Base-by-base conservation (phyloP, 768 basidiomycete genomes). In the Mycena polygramma region DNA sequence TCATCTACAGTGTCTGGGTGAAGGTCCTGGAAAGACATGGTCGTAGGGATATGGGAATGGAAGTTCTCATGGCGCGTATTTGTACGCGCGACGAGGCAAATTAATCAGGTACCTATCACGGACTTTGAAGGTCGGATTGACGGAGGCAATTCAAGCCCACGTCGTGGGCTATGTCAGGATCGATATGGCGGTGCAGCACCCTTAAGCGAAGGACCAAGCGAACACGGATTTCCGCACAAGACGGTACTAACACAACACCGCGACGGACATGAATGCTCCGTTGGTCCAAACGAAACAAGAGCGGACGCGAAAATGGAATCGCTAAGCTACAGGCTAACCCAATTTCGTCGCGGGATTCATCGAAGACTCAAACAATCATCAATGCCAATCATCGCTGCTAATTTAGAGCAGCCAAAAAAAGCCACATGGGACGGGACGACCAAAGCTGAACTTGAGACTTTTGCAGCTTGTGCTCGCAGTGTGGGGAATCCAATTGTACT, bases 31-130 rank as follows among this genome's bases (percentile, higher is more conserved):
- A 67, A 48, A 51, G 64, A 24, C 68, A 70, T 73, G 60, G 48
- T 52, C 26, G 71, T 10, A 26, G 53, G 51, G 57, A 57, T 39
- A 45, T 61, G 51, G 39, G 55, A 53, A 64, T 57, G 39, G 39
- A 70, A n/a, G n/a, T 24, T 24, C 13, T 20, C 49, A 5, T 24
- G n/a, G 26, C 39, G 41, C 30, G 24, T 65, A 66, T 66, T 70
- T 70, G 57, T 65, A 66, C 10, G 13, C 10, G 41, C 9, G 4
- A 17, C 43, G 45, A 30, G 51, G 22, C 14, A 48, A 48, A 63
- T 53, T 63, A 69, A 69, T 69, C 68, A 68, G 45, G 46, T 41
- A 59, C 30, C 37, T 57, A 69, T 52, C 69, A 69, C 68, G 68
- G 68, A 62, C 60, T 51, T 57, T 69, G 48, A 59, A 68, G 37